These are phyloP conservation scores for Lipomyces spencermartinsiae DNA, from an alignment of 805 yeast genomes.

Conservation along the genomic window DNA sequence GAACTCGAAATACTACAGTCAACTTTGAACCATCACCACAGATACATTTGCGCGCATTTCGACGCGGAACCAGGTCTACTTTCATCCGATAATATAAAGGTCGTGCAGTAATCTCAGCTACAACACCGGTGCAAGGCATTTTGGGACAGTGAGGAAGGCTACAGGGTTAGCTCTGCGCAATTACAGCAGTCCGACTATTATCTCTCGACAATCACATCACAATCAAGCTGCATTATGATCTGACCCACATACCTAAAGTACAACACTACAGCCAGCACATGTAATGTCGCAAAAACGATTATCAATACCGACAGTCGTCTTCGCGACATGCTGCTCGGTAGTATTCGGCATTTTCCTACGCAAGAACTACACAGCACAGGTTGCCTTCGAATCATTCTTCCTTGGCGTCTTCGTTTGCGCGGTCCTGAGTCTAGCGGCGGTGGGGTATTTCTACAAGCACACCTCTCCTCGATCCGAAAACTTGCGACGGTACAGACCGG, in stretches of 20 bases:
- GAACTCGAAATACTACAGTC: not conserved
- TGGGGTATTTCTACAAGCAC: slow-evolving; percentile 34
- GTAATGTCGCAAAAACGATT: slow-evolving; percentile 11
- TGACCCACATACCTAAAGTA: slow-evolving; percentile 1
- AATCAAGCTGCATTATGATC: slow-evolving; percentile 8
- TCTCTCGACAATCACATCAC: not conserved
- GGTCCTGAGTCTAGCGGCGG: slow-evolving; percentile 33
- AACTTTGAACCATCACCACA: not conserved
- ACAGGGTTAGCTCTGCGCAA: not conserved
- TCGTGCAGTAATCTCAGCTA: no score
- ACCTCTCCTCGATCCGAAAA: slow-evolving; percentile 26
- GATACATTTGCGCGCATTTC: not conserved
- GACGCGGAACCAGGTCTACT: not conserved
- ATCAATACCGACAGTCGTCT: slow-evolving; percentile 14
- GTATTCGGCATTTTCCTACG: slow-evolving; percentile 24
- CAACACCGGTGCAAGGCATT: not conserved
- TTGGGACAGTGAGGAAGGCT: no score
- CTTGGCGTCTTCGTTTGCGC: slow-evolving; percentile 25
- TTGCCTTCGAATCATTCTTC: slow-evolving; percentile 30
- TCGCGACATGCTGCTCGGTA: slow-evolving; percentile 17
- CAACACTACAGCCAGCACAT: not conserved
- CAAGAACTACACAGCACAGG: slow-evolving; percentile 27
- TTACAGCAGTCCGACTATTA: not conserved
- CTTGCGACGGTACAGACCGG: slow-evolving; percentile 23
- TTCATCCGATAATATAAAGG: not conserved